Base-by-base conservation (phyloP, 1,139 yeast genomes). In the Zygoascus hellenicus region DNA sequence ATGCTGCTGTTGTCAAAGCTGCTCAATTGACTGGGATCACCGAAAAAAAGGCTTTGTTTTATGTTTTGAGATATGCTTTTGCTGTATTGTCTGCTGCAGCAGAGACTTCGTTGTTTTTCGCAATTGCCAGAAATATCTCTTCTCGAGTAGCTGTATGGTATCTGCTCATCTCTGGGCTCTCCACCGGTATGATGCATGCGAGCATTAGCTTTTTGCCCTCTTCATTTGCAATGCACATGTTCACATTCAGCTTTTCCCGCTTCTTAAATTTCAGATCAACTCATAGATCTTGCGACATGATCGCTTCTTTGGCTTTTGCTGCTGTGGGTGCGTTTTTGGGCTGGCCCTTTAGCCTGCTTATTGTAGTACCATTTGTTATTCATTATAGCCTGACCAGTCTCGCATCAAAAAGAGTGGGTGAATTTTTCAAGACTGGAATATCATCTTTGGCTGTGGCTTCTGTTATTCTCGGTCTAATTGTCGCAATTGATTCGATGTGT, bases 181-280 rank as follows among this genome's bases (percentile, higher is more conserved):
- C 70, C 44, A 78, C 94, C 0, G 95, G 95, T 1, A 77, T 85
- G 82, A 74, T 83, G 11, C 96, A 88, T 65, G 95, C 96, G 0
- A 78, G 95, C 3, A 84, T 87, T 1, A 84, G 94, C 6, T 73
- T 87, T 42, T 69, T 92, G 38, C 97, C 97, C 1, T 85, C 95
- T n/a, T 72, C 90, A 0, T 78, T 86, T 59, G 94, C 94, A 6
- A 81, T 90, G 86, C 77, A 79, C 54, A 71, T 82, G 48, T 70
- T 75, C 31, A 74, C 83, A 7, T 62, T 84, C 47, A 83, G 87
- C 0, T 66, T 77, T 14, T 67, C 78, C 2, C 41, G 48, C 64
- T 71, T 54, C 53, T 63, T 47, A 53, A 61, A 30, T 50, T 44
- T 38, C 51, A 35, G 43, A 33, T 6, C 43, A 42, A 5, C 51